Evolutionary conservation across 805 yeast species (phyloP).

Genomic region (Wickerhamomyces strasburgensis): DNA sequence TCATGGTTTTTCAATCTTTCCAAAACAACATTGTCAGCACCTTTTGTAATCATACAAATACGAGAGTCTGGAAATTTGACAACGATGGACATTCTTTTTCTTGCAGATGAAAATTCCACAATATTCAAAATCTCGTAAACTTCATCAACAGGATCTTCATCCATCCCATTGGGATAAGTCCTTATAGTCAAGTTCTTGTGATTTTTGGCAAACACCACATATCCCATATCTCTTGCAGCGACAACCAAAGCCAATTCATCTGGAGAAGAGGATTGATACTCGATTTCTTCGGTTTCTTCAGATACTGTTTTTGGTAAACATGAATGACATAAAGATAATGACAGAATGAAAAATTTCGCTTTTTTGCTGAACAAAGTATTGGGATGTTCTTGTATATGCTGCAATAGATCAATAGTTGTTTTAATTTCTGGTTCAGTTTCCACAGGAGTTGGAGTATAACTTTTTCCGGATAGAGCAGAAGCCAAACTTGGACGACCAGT

Average conservation of each 20-base stretch:
- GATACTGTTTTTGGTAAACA: constrained; percentile 66
- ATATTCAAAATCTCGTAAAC: constrained; percentile 70
- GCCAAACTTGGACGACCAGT: constrained; percentile 59
- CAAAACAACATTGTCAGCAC: constrained; percentile 88
- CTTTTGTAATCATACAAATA: constrained; percentile 80
- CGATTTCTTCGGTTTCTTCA: constrained; percentile 42
- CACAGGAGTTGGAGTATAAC: background rate
- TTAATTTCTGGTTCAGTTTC: constrained; percentile 24
- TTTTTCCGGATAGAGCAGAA: constrained; percentile 28
- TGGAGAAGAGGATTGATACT: constrained; percentile 93
- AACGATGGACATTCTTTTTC: constrained; percentile 94
- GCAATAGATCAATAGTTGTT: constrained; percentile 62
- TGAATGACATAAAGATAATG: constrained; percentile 84
- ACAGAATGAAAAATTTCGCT: constrained; percentile 73
- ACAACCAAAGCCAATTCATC: constrained; percentile 91
- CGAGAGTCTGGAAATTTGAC: constrained; percentile 72
- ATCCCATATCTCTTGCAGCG: constrained; percentile 96
- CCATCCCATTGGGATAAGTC: constrained; percentile 81
- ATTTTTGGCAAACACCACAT: constrained; percentile 67
- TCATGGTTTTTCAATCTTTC: constrained; percentile 60
- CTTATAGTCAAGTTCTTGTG: constrained; percentile 58
- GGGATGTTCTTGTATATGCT: constrained; percentile 69
- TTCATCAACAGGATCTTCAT: constrained; percentile 56
- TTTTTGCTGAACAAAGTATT: constrained; percentile 60
- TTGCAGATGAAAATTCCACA: constrained; percentile 78